Percentiles rank a stretch among this genome's conserved stretches.
phyloP scores from a whole-genome alignment of 148 eudicot genomes.

The Oxyria digyna region DNA sequence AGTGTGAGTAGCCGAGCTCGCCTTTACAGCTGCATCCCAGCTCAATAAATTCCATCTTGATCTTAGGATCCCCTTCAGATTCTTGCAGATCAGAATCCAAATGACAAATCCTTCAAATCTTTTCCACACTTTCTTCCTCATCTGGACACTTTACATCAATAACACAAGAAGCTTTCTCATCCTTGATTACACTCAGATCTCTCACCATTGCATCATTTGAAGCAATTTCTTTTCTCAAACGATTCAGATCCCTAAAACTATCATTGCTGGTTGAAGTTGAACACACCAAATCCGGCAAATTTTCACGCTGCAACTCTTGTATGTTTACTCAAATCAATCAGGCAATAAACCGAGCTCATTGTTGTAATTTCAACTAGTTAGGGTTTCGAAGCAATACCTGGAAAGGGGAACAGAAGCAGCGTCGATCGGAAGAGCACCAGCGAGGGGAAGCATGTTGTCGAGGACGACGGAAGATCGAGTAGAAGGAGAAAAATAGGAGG shows the following conservation, averaged over 20 bases:
- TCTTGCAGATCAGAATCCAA: conserved; percentile 29
- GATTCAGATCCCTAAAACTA: not conserved
- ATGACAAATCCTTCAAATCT: conserved; percentile 73
- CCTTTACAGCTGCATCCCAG: conserved; percentile 76
- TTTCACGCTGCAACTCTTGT: no score
- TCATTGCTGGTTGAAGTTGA: not conserved
- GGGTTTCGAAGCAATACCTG: no score
- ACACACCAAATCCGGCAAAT: not conserved
- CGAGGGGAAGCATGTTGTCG: no score
- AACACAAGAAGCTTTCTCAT: not conserved
- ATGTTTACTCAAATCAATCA: no score
- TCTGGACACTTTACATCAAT: conserved; percentile 7
- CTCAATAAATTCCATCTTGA: conserved; percentile 24
- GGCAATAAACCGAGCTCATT: no score
- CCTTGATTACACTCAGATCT: not conserved
- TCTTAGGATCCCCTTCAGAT: conserved; percentile 9
- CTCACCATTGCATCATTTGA: not conserved
- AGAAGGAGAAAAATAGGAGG: no score
- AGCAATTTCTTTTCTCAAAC: not conserved
- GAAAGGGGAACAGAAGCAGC: no score
- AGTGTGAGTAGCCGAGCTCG: conserved; percentile 58
- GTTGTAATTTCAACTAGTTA: no score
- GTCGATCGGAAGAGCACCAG: no score
- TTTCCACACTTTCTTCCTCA: conserved; percentile 6
- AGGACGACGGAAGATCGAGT: no score